Evolutionary conservation across 2,329 filamentous ascomycete species (phyloP).

Genomic region (Talaromyces sp.): DNA sequence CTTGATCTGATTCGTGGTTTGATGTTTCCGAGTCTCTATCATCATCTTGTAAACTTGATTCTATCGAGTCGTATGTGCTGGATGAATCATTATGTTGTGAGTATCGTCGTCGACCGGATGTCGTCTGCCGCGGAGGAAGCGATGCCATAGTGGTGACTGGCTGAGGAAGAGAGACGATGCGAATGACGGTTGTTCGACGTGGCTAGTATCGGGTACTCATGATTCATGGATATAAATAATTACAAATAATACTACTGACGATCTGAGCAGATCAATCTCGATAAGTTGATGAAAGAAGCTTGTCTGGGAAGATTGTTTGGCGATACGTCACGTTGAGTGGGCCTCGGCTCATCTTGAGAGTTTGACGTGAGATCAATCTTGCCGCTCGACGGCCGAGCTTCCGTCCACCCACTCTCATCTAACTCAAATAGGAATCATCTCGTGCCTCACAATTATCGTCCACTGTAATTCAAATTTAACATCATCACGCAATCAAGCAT

Average conservation of each 20-base stretch:
- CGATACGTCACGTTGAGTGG: conserved; percentile 10
- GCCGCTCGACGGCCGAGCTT: not conserved
- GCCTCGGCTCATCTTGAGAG: conserved; percentile 2
- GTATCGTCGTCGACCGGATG: conserved; percentile 8
- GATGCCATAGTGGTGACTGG: conserved; percentile 16
- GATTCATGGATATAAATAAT: not conserved
- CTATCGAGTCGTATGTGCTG: conserved; percentile 2
- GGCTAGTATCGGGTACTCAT: not conserved
- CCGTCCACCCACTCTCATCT: not conserved
- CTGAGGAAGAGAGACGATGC: not conserved
- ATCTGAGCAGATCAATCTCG: not conserved
- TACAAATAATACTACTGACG: not conserved
- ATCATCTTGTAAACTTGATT: not conserved
- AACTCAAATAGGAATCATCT: not conserved
- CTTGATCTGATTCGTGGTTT: not conserved
- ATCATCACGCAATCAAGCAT: not conserved
- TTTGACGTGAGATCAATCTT: not conserved
- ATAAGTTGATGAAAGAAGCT: not conserved
- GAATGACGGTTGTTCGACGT: not conserved
- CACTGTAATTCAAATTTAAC: not conserved
- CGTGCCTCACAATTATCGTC: not conserved
- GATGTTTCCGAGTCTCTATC: not conserved
- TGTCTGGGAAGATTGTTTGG: not conserved
- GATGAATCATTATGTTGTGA: conserved; percentile 11
- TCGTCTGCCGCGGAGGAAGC: conserved; percentile 14